Base-by-base conservation (phyloP, 2,329 filamentous ascomycete species). In the Apiospora marii region DNA sequence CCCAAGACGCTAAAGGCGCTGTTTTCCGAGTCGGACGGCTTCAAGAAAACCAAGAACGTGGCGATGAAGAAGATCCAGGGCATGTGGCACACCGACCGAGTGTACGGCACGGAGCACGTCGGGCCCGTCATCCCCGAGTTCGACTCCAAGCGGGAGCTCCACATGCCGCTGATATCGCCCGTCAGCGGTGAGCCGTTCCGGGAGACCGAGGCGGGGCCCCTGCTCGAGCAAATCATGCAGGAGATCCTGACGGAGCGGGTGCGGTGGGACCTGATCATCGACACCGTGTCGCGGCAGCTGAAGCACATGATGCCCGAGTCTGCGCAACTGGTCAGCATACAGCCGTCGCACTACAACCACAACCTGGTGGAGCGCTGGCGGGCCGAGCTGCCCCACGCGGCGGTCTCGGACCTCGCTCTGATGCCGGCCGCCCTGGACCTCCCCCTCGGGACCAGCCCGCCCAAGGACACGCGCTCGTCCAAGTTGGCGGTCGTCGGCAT, bases 401-500 rank as follows among this genome's bases (percentile, higher is more conserved):
- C 37, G 1, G 41, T 44, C 13, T 68, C 67, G 22, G 44, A 44
- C 22, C 22, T 44, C 41, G 67, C 41, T 7, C 22, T 68, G 6
- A 22, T 68, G 22, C 41, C 67, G 0, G 67, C 37, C 14, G 67
- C 37, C 3, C 41, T 68, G 8, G 44, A 68, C 37, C 67, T 68
- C 8, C 34, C 67, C 0, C 37, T 68, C 22, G 67, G 67, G 4
- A 68, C 37, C 22, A 68, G 37, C 10, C 67, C 41, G 37, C 67
- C 67, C 8, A 61, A 37, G 30, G 53, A 61, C 16, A 61, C 74
- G 3, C 16, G 4, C 5, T 67, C 87, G 74, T 89, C 90, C 76
- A 91, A 91, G 80, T 88, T 92, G 77, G 90, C 90, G 73, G 91
- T 92, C 72, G 88, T 92, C 67, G 90, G 90, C 69, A 89, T 91